Base-by-base conservation (phyloP, 1,139 yeast genomes). In the Blastobotrys raffinosifermentans region DNA sequence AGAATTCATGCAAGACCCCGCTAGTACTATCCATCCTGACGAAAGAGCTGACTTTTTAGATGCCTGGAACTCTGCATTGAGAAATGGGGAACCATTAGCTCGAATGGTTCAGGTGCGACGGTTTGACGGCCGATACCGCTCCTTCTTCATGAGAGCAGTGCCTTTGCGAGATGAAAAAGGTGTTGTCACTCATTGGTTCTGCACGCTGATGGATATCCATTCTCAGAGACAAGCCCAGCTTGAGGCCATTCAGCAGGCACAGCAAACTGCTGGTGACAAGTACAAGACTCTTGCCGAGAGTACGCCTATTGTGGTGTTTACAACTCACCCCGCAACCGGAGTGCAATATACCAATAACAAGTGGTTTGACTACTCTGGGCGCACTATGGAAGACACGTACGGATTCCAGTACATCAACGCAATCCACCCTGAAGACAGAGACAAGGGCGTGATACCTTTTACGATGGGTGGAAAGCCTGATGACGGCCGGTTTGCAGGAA, bases 151-250 rank as follows among this genome's bases (percentile, higher is more conserved):
- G 39, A 49, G 64, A 3, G 57, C 58, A 6, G 60, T 57, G 1
- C 65, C 65, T 2, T 39, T 60, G 26, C 49, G 60, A 8, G 60
- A 58, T 35, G 55, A 55, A 13, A 52, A 48, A 37, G 63, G 64
- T 7, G 46, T 53, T 2, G 53, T 58, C 9, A 54, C 57, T 3
- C 61, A 58, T 33, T 60, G 64, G 64, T 54, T 60, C 37, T 59
- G 62, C 22, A 59, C 64, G 5, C 49, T 55, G 54, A 57, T 58
- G 57, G 65, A 60, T 41, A 53, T 60, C 18, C 64, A 60, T 34
- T 58, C 51, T 25, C 61, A 60, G 42, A 51, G 53, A 9, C 44
- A 57, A 34, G 61, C 63, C 1, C 62, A 60, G 38, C 31, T 47
- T 8, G 60, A 55, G 26, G 60, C 61, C 1, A 39, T 54, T 19